Evolutionary conservation across 2,329 filamentous ascomycete genomes (phyloP), one percentile per base, ranked within the genome.

Genomic region (Colletotrichum caudatum): DNA sequence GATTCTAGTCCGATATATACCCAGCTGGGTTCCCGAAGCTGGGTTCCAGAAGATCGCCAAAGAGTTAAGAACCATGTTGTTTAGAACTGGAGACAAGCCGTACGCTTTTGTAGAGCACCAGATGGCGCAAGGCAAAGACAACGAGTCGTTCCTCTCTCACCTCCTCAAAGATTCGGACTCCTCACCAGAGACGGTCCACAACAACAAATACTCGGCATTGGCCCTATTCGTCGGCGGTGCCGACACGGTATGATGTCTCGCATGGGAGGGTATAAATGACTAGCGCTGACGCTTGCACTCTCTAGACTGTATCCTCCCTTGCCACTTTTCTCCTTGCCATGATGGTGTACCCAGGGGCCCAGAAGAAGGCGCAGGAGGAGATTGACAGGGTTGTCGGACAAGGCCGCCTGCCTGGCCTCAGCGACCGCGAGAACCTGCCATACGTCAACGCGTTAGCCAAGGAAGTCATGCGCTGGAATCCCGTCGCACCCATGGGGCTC

Each of bases 381-480:
- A 80, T 90, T 5, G 86, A 89, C 73, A 76, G 79, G 1, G 82
- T 88, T 1, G 80, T 90, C 3, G 87, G 88, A 2, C 74, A 78
- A 0, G 67, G 80, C 14, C 81, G 88, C 3, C 80, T 83, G 11
- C 88, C 88, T 0, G 78, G 76, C 23, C 85, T 84, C 76, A 81
- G 84, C 41, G 87, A 90, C 74, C 80, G 82, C 29, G 77, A 80
- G 0, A 77, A 80, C 4, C 76, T 90, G 11, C 87, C 87, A 0
- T 90, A 90, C 74, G 76, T 89, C 41, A 81, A 83, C 26, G 85
- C 85, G 1, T 81, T 88, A 16, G 82, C 89, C 23, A 89, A 89
- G 71, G 89, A 91, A 72, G 82, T 85, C 1, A 78, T 89, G 14
- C 82, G 88, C 2, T 89, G 88, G 87, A 82, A 87, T 6, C 86